phyloP scores from a whole-genome alignment of 1,284 basidiomycete genomes.

The Ceratobasidium theobromae region DNA sequence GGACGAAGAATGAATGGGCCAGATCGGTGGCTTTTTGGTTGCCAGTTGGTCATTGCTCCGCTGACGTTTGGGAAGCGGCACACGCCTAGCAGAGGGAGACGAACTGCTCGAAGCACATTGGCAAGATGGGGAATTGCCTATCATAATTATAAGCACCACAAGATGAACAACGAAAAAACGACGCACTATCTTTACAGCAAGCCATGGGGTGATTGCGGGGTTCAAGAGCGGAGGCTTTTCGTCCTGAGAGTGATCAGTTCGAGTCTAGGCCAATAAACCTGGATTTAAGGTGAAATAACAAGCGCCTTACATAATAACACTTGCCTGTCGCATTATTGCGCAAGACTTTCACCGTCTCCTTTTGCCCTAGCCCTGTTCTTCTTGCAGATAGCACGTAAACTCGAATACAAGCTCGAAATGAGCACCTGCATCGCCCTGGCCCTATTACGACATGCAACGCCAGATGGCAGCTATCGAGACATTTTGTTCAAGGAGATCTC shows the following conservation, averaged over 20 bases:
- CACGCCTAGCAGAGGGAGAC: neutral
- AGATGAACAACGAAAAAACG: neutral
- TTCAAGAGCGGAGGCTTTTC: neutral
- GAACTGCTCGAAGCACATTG: slow-evolving; percentile 18
- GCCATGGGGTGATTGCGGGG: slow-evolving; percentile 3
- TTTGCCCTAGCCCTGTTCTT: neutral
- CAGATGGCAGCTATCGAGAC: too few species aligned
- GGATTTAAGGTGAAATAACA: too few species aligned
- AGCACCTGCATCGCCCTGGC: neutral
- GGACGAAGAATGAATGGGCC: slow-evolving; percentile 35
- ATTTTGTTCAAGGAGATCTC: too few species aligned
- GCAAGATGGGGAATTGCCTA: slow-evolving; percentile 14
- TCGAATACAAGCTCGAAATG: neutral
- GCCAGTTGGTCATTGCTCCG: neutral
- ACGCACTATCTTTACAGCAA: slow-evolving; percentile 28
- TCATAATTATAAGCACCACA: neutral
- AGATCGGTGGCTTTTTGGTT: slow-evolving; percentile 34
- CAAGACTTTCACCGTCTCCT: too few species aligned
- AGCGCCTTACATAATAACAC: too few species aligned
- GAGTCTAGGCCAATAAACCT: too few species aligned
- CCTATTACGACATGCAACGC: too few species aligned
- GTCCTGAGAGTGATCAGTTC: too few species aligned
- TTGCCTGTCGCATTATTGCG: too few species aligned
- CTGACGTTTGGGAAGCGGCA: slow-evolving; percentile 3
- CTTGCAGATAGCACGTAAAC: neutral